These are phyloP conservation scores for Eucalyptus guilfoylei DNA, from an alignment of 345 rosid genomes.

Conservation along the genomic window DNA sequence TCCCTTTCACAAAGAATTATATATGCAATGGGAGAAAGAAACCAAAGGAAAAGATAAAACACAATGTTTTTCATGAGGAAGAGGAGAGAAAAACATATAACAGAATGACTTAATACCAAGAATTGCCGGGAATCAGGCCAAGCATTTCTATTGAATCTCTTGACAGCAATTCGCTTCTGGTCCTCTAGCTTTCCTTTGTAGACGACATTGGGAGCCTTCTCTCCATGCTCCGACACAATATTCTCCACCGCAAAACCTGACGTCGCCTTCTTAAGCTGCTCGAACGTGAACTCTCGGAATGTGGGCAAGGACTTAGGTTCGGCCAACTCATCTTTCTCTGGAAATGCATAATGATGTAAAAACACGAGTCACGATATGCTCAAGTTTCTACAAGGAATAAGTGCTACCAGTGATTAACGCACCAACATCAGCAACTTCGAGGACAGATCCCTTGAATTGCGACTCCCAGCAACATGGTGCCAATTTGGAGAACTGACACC, in stretches of 20 bases:
- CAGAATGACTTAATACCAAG: slow-evolving; percentile 30
- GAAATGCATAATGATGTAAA: neutral
- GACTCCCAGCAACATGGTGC: slow-evolving; percentile 52
- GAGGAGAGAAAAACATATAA: neutral
- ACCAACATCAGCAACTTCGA: slow-evolving; percentile 53
- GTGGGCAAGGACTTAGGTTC: slow-evolving; percentile 37
- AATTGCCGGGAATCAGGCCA: slow-evolving; percentile 93
- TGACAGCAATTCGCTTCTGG: slow-evolving; percentile 76
- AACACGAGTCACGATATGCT: neutral
- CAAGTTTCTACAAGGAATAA: neutral
- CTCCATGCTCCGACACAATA: slow-evolving; percentile 93
- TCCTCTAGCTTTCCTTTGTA: slow-evolving; percentile 85
- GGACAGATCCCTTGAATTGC: slow-evolving; percentile 47
- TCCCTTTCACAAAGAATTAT: neutral
- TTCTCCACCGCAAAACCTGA: slow-evolving; percentile 85
- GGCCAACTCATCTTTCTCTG: slow-evolving; percentile 22
- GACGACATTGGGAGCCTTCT: slow-evolving; percentile 94
- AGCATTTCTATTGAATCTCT: slow-evolving; percentile 74
- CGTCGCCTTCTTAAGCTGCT: slow-evolving; percentile 70
- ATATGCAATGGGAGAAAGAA: neutral
- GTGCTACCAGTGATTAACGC: neutral
- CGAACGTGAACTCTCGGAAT: slow-evolving; percentile 69
- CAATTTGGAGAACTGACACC: slow-evolving; percentile 56
- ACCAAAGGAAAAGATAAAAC: neutral
- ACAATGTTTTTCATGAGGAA: neutral